Base-by-base conservation (phyloP, 768 basidiomycete species). In the Gloeostereum incarnatum region DNA sequence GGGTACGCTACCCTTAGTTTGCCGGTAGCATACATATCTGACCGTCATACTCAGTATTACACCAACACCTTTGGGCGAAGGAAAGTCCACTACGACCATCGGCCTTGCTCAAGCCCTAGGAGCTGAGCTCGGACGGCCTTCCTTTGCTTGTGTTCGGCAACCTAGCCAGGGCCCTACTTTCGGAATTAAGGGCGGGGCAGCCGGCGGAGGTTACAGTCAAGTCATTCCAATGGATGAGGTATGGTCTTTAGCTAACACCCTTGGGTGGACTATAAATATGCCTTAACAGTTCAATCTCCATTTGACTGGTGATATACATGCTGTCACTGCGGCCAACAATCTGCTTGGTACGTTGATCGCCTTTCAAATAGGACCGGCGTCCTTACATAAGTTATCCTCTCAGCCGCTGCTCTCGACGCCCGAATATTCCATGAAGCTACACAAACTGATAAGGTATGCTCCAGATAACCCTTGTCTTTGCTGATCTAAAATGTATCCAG, bases 171-270 rank as follows among this genome's bases (percentile, higher is more conserved):
- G 96, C 9, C 94, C 94, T 23, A 98, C 94, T 0, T 99, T 98
- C 56, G 94, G 94, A 49, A 96, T 99, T 69, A 99, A 99, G 62
- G 94, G 94, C 48, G 96, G 94, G 50, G 94, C 94, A 25, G 94
- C 94, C 30, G 94, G 96, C 27, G 94, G 94, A 44, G 94, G 94
- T 37, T 99, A 98, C 66, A 91, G 89, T 56, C 93, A 96, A 56
- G 88, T 99, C 52, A 98, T 98, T 62, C 94, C 94, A 29, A 97
- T 98, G 94, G 94, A 97, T 53, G 94, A 97, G 66, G 85, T 85
- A 46, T 11, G 3, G 20, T 41, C 14, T 37, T 41, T 34, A 20
- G 30, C n/a, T n/a, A 29, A 6, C 23, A 22, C 20, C 14, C 16
- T 19, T 30, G 1, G 10, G 38, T 52, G 31, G 54, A 32, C n/a